phyloP scores from a whole-genome alignment of 2,329 filamentous ascomycete genomes.

The Nemania abortiva region DNA sequence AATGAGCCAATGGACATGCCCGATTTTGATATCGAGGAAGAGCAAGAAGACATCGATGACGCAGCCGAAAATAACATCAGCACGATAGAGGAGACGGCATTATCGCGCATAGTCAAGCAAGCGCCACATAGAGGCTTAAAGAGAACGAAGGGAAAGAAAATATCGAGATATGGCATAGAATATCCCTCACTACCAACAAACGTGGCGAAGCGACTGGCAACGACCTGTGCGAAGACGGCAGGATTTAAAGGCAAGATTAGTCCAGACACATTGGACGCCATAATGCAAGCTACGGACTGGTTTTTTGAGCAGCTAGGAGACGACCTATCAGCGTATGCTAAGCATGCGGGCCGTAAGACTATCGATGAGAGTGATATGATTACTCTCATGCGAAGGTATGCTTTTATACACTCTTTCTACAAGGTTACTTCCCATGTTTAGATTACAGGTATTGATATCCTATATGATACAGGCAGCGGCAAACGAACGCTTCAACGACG shows the following conservation, averaged over 20 bases:
- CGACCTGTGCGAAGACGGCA: conserved; percentile 76
- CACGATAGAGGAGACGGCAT: conserved; percentile 27
- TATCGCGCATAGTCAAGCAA: conserved; percentile 9
- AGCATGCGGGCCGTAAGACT: conserved; percentile 84
- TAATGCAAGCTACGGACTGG: conserved; percentile 87
- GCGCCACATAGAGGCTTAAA: conserved; percentile 46
- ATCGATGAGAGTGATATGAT: conserved; percentile 89
- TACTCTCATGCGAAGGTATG: conserved; percentile 85
- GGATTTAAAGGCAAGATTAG: conserved; percentile 76
- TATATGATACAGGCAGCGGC: conserved; percentile 74
- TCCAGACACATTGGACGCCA: conserved; percentile 78
- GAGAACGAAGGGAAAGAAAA: conserved; percentile 62
- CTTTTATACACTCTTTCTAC: conserved; percentile 44
- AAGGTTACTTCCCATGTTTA: conserved; percentile 20
- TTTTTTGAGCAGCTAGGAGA: conserved; percentile 91
- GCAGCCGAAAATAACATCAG: conserved; percentile 37
- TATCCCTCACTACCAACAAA: conserved; percentile 80
- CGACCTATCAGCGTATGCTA: conserved; percentile 82
- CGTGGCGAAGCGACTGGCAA: conserved; percentile 80
- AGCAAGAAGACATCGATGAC: conserved; percentile 24
- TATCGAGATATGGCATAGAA: conserved; percentile 78
- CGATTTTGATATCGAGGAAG: conserved; percentile 45
- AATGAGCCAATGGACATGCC: conserved; percentile 45
- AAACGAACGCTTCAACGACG: conserved; percentile 77
- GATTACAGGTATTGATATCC: conserved; percentile 40